phyloP scores from a whole-genome alignment of 208 protist genomes.

The Trypanosoma vivax region DNA sequence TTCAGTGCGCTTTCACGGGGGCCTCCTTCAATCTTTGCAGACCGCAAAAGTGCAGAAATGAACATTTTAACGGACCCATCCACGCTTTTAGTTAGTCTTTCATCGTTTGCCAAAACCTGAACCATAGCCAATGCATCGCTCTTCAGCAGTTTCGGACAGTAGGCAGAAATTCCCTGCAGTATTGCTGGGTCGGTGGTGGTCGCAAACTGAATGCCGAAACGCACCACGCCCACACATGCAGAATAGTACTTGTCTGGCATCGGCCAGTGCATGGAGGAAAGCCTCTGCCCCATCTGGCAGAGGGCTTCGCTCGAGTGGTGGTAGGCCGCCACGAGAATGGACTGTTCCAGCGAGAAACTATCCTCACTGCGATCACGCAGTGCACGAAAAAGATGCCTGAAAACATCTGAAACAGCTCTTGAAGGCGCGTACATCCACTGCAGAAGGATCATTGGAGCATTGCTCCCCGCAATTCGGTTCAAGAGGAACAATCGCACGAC shows the following conservation, averaged over 20 bases:
- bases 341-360: constrained; percentile 59
- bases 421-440: constrained; percentile 61
- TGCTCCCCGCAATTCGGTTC: constrained; percentile 28
- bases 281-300: constrained; percentile 58
- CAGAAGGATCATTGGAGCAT: constrained; percentile 50
- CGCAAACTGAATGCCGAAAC: constrained; percentile 68
- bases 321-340: constrained; percentile 61
- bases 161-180: constrained; percentile 57
- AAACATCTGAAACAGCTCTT: constrained; percentile 66
- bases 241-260: constrained; percentile 65
- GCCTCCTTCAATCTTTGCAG: constrained; percentile 58
- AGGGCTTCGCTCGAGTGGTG: constrained; percentile 59
- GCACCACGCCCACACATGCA: constrained; percentile 50
- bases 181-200: constrained; percentile 58
- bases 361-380: constrained; percentile 61
- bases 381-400: constrained; percentile 72
- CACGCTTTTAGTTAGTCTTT: constrained; percentile 37
- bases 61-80: constrained; percentile 57
- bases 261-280: constrained; percentile 78
- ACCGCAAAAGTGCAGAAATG: constrained; percentile 50
- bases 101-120: constrained; percentile 23
- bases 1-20: constrained; percentile 2
- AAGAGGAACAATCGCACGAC: constrained; percentile 63
- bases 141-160: constrained; percentile 58
- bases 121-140: constrained; percentile 54